These are phyloP conservation scores for Cucurbita pepo DNA, from an alignment of 306 rosid species.

Conservation along the genomic window DNA sequence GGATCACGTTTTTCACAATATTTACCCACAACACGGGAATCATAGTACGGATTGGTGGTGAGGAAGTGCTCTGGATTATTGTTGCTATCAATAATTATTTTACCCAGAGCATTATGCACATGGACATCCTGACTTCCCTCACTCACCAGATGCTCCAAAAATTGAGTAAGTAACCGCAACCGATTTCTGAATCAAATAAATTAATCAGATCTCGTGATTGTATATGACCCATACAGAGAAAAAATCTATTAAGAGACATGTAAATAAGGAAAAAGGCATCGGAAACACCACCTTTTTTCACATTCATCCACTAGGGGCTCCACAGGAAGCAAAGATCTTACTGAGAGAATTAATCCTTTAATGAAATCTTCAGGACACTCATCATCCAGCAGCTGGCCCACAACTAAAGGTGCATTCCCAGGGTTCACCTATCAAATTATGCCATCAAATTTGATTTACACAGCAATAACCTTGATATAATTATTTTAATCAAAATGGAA, in stretches of 20 bases:
- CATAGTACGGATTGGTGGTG: constrained; percentile 94
- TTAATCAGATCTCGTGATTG: neutral
- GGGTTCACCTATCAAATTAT: constrained; percentile 72
- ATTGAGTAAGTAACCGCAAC: constrained; percentile 87
- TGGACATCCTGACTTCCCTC: constrained; percentile 99
- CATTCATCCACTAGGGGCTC: constrained; percentile 98
- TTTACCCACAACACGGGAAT: constrained; percentile 98
- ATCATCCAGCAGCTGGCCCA: constrained; percentile 93
- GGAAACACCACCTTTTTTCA: constrained; percentile 68
- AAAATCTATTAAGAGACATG: constrained; percentile 5
- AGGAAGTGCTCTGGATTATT: constrained; percentile 98
- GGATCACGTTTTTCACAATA: constrained; percentile 99
- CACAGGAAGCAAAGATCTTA: constrained; percentile 96
- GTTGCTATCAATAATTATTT: constrained; percentile 95
- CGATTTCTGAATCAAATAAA: constrained; percentile 59
- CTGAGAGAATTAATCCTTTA: constrained; percentile 93
- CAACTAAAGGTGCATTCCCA: constrained; percentile 94
- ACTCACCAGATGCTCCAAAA: constrained; percentile 97
- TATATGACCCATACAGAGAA: neutral
- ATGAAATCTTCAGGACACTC: constrained; percentile 99
- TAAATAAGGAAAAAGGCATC: neutral
- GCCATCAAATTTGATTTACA: neutral
- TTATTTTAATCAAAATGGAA: neutral
- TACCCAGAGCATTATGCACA: constrained; percentile 95
- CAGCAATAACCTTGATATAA: neutral